Evolutionary conservation across 1,139 yeast genomes (phyloP).

Genomic region (Hansenula sp.): DNA sequence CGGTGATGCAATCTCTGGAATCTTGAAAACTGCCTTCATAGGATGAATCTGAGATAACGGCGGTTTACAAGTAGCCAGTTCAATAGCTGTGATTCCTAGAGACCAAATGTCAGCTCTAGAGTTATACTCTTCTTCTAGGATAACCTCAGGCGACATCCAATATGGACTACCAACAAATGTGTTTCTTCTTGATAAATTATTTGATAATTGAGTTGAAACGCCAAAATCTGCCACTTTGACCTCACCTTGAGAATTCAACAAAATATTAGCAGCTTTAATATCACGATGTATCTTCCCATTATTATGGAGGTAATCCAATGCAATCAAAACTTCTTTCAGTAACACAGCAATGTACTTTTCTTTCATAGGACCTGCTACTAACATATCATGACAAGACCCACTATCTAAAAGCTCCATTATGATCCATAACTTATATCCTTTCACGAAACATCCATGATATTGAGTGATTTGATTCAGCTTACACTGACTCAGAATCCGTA

Average conservation of each 20-base stretch:
- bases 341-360: conserved; percentile 58
- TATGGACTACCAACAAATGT: conserved; percentile 98
- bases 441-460: conserved; percentile 78
- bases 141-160: conserved; percentile 99
- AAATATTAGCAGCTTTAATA: conserved; percentile 79
- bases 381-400: conserved; percentile 72
- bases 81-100: conserved; percentile 86
- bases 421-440: conserved; percentile 79
- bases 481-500: conserved; percentile 73
- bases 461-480: conserved; percentile 64
- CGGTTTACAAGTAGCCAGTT: conserved; percentile 78
- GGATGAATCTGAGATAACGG: conserved; percentile 75
- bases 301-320: conserved; percentile 66
- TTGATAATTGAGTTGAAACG: conserved; percentile 83
- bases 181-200: conserved; percentile 69
- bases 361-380: conserved; percentile 57
- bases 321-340: conserved; percentile 56
- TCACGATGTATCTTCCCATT: conserved; percentile 86
- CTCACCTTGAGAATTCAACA: conserved; percentile 64
- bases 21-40: conserved; percentile 68
- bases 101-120: conserved; percentile 96
- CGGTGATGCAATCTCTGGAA: conserved; percentile 52
- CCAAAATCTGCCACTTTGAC: conserved; percentile 97
- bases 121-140: conserved; percentile 82
- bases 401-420: conserved; percentile 84